Base-by-base conservation (phyloP, 2,329 filamentous ascomycete species). In the Apiospora rasikravindrae region DNA sequence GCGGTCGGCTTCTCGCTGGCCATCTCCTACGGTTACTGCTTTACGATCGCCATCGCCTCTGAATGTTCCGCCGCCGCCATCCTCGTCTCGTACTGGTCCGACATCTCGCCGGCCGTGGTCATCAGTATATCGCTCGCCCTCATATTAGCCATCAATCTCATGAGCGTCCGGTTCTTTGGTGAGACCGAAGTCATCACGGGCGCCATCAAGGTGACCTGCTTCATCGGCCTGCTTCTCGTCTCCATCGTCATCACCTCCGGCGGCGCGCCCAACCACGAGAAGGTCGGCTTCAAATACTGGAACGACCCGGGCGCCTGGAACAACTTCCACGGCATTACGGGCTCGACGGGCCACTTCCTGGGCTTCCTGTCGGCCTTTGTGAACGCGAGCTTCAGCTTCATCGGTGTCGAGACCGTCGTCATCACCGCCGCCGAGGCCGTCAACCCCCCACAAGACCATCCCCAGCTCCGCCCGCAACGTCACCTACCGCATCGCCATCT, bases 251-350 rank as follows among this genome's bases (percentile, higher is more conserved):
- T 88, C 49, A 85, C 85, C 72, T 78, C 86, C 2, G 86, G 86
- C 29, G 86, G 86, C 72, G 86, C 85, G 5, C 86, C 86, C 4
- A 83, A 86, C 71, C 82, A 85, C 75, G 85, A 88, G 73, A 80
- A 82, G 66, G 86, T 85, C 73, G 86, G 86, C 2, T 88, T 88
- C 77, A 80, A 85, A 40, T 88, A 87, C 78, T 88, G 86, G 86
- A 83, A 83, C 24, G 72, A 83, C 7, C 86, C 86, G 0, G 86
- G 86, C 5, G 85, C 86, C 1, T 88, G 88, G 77, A 83, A 82
- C 37, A 76, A 80, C 3, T 86, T 85, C 67, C 81, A 83, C 45
- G 77, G 76, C n/a, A 79, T 79, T 37, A 49, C 40, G 0, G 84
- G 84, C 0, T 74, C 78, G 70, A 75, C 74, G 19, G 74, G 73